Base-by-base conservation (phyloP, 1,284 basidiomycete species). In the Malassezia japonica region DNA sequence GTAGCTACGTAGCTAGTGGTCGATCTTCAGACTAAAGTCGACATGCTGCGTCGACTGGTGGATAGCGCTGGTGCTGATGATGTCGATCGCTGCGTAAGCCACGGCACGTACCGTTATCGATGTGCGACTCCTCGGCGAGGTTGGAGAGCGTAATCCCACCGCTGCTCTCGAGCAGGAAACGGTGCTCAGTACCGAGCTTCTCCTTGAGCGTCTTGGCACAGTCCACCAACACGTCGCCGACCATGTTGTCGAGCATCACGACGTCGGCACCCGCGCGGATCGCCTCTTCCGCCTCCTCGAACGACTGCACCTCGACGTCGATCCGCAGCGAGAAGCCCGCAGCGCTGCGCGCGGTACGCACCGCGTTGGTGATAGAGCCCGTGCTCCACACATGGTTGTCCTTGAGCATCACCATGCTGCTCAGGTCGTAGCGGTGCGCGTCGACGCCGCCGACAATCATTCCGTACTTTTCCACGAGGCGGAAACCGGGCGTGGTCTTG, bases 391-490 rank as follows among this genome's bases (percentile, higher is more conserved):
- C 89, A 72, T 98, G 94, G 74, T 98, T 98, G 72, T 98, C 92
- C 76, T 98, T 98, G 67, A 99, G 82, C 92, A 98, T 98, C 70
- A 99, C 92, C 92, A 98, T 98, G 72, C 86, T 88, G 32, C 86
- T 90, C 28, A 98, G 79, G 75, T 96, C 91, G 68, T 95, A 86
- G n/a, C 94, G 81, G 76, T 98, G 94, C 16, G 87, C 79, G 74
- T 99, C 94, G 60, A 96, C 85, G 4, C 92, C 94, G 21, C 94
- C 92, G 23, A 98, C 88, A 38, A 96, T 77, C 94, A 98, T 99
- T 8, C 85, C 94, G 74, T 98, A 96, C 76, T 99, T 99, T 75
- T 99, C 92, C 5, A 98, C 91, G 15, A 96, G 78, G 41, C 94
- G 79, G 77, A 98, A 98, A 0, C 51, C 88, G n/a, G 92, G 94